Conservation (phyloP, 768 basidiomycete species). For the Tephrocybe rancida region DNA sequence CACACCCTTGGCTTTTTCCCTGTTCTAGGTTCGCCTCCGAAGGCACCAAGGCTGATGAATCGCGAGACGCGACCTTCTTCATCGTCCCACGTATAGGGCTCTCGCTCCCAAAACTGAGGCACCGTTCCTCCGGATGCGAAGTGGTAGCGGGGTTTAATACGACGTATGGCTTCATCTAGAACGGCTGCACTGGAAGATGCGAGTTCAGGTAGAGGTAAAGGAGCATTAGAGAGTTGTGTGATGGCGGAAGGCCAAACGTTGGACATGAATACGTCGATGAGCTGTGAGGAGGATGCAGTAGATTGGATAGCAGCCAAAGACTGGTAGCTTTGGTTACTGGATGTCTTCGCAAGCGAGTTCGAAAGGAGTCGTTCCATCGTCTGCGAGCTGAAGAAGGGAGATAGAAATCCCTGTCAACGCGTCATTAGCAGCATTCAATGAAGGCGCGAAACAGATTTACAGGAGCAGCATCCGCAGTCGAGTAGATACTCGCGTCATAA, state of each 20-base stretch:
- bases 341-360: conserved; percentile 62
- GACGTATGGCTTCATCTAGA: conserved; percentile 64
- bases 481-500: conserved; percentile 65
- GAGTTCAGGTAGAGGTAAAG: conserved; percentile 50
- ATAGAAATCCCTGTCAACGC: conserved; percentile 65
- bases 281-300: conserved; percentile 58
- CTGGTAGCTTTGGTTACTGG: conserved; percentile 50
- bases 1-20: conserved; percentile 87
- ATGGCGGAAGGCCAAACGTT: conserved; percentile 76
- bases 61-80: conserved; percentile 68
- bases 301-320: conserved; percentile 73
- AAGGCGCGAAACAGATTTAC: conserved; percentile 38
- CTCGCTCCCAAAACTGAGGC: conserved; percentile 91
- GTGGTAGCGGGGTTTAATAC: conserved; percentile 84
- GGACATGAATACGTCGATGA: conserved; percentile 81
- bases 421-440: conserved; percentile 1
- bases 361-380: conserved; percentile 74
- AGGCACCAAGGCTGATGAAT: conserved; percentile 87
- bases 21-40: conserved; percentile 62
- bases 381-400: conserved; percentile 72
- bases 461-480: conserved; percentile 61
- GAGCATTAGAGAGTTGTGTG: conserved; percentile 57
- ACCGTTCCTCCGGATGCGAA: conserved; percentile 71
- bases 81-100: conserved; percentile 87
- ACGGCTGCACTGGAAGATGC: conserved; percentile 50